A percentile compares a stretch with the other conserved stretches of the same genome.
These are phyloP conservation scores for Coffea canephora DNA, from an alignment of 257 asterid species.

Conservation along the genomic window DNA sequence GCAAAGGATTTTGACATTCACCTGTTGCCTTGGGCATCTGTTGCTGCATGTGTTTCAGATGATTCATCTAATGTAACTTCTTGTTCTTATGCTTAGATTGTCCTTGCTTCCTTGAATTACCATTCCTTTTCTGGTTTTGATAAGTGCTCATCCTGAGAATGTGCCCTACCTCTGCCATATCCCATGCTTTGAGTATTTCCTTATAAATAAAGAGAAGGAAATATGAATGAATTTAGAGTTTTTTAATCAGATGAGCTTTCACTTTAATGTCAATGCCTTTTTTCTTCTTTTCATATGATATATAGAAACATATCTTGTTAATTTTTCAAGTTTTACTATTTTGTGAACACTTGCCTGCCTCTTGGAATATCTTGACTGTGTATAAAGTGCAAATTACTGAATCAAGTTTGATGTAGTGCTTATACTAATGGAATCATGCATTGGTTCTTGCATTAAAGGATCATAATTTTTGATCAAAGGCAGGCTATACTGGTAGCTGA, in stretches of 20 bases:
- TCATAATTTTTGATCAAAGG: not conserved
- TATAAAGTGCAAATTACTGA: not conserved
- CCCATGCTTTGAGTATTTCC: not conserved
- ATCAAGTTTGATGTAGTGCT: not conserved
- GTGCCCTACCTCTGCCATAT: not conserved
- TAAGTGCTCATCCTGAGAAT: not conserved
- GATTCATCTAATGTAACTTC: slow-evolving; percentile 52
- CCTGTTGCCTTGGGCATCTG: slow-evolving; percentile 95
- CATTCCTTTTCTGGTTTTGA: slow-evolving; percentile 3
- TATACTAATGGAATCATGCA: not conserved
- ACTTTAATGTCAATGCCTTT: not conserved
- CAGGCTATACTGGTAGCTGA: not conserved
- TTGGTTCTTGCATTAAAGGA: not conserved
- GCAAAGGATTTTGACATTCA: slow-evolving; percentile 87
- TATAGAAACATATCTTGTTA: not conserved
- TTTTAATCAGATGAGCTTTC: slow-evolving; percentile 7
- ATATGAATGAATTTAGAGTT: not conserved
- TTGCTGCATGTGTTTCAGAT: slow-evolving; percentile 88
- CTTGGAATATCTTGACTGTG: too few relatives aligned
- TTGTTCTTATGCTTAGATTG: slow-evolving; percentile 24
- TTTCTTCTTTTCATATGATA: not conserved
- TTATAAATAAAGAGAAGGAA: not conserved
- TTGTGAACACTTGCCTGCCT: not conserved
- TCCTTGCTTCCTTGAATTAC: slow-evolving; percentile 13
- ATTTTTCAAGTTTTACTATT: not conserved